A percentile compares a stretch with the other conserved stretches of the same genome.
These are phyloP conservation scores for Sporothrix protearum DNA, from an alignment of 2,329 filamentous ascomycete species.

Conservation along the genomic window DNA sequence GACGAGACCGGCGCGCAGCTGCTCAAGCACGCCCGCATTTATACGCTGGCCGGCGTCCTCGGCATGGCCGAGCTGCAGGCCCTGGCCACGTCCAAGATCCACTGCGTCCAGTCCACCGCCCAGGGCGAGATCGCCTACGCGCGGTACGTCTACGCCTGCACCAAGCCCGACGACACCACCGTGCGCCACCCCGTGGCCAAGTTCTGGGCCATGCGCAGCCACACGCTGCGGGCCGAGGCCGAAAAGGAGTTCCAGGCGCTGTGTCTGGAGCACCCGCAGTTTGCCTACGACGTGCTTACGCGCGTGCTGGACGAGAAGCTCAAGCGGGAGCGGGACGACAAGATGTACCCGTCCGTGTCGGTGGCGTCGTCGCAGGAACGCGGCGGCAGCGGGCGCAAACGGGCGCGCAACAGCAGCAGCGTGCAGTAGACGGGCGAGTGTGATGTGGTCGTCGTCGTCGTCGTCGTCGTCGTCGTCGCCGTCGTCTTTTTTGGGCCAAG, in stretches of 20 bases:
- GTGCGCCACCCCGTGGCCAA: constrained; percentile 82
- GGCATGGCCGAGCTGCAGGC: constrained; percentile 64
- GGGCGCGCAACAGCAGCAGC: constrained; percentile 49
- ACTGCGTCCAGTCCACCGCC: constrained; percentile 82
- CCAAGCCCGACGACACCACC: constrained; percentile 61
- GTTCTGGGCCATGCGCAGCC: constrained; percentile 80
- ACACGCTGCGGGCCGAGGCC: constrained; percentile 79
- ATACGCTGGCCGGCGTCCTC: constrained; percentile 81
- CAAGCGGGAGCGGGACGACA: constrained; percentile 59
- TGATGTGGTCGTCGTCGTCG: not conserved
- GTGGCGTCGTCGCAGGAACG: constrained; percentile 26
- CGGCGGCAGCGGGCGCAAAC: constrained; percentile 54
- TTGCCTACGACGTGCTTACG: constrained; percentile 84
- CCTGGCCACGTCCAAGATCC: constrained; percentile 83
- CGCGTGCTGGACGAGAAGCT: constrained; percentile 64
- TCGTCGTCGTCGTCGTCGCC: not conserved
- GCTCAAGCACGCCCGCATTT: constrained; percentile 82
- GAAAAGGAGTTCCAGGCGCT: constrained; percentile 79
- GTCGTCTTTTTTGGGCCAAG: not conserved
- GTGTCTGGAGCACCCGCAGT: constrained; percentile 86
- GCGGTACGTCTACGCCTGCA: constrained; percentile 82
- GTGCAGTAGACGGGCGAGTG: constrained; percentile 10
- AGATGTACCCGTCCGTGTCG: constrained; percentile 48
- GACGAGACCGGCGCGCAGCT: constrained; percentile 80
- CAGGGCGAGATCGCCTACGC: constrained; percentile 90